These are phyloP conservation scores for Conringia planisiliqua DNA, from an alignment of 345 rosid genomes.

Conservation along the genomic window DNA sequence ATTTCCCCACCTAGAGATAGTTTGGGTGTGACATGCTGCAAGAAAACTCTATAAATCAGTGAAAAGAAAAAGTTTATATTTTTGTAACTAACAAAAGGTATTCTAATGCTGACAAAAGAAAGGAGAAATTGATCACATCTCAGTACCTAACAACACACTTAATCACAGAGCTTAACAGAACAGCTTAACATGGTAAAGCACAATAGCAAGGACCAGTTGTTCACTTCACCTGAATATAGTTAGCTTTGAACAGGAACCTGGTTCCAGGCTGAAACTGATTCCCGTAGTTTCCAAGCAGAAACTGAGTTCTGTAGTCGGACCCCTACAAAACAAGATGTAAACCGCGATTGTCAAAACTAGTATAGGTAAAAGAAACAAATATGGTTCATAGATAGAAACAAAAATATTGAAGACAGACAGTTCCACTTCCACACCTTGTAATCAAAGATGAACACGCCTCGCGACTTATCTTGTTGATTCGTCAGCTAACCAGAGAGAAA, in stretches of 20 bases:
- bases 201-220: not conserved
- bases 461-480: conserved; percentile 66
- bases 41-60: not conserved
- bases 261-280: conserved; percentile 63
- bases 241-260: conserved; percentile 65
- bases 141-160: not conserved
- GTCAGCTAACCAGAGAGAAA: conserved; percentile 68
- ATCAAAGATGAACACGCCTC: conserved; percentile 61
- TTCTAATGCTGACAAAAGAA: not conserved
- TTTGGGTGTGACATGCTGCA: conserved; percentile 72
- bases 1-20: conserved; percentile 84
- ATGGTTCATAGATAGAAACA: not conserved
- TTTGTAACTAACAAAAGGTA: not conserved
- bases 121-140: not conserved
- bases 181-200: not conserved
- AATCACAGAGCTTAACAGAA: not conserved
- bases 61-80: not conserved
- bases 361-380: not conserved
- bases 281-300: conserved; percentile 71
- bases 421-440: conserved; percentile 66
- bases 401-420: not conserved
- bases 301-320: conserved; percentile 65
- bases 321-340: conserved; percentile 44
- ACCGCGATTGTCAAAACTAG: not conserved
- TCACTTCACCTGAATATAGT: conserved; percentile 70